Percentiles rank a stretch among this genome's conserved stretches.
Conservation (phyloP, 352 stramenopile species). For the Sclerospora graminicola region DNA sequence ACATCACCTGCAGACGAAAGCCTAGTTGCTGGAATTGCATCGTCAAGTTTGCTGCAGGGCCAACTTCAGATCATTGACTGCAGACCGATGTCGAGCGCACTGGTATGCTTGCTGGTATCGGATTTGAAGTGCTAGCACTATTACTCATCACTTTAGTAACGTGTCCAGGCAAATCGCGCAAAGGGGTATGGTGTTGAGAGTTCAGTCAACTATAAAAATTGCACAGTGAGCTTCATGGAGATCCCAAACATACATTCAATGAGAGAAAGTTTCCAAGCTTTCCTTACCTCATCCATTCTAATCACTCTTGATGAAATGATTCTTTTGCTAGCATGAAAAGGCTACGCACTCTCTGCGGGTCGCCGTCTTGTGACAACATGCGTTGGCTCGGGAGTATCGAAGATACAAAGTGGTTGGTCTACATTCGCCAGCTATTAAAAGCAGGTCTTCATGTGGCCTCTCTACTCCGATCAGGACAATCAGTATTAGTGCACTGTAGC, state of each 20-base stretch:
- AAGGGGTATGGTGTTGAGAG: constrained; percentile 94
- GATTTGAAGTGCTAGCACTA: too few species aligned
- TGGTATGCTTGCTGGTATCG: constrained; percentile 22
- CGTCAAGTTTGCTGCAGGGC: constrained; percentile 53
- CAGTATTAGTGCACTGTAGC: constrained; percentile 75
- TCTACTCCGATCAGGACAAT: constrained; percentile 84
- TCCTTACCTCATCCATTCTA: too few species aligned
- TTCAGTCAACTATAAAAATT: constrained; percentile 92
- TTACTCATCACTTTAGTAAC: too few species aligned
- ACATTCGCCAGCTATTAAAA: constrained; percentile 91
- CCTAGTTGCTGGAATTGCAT: constrained; percentile 53
- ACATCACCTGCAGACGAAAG: constrained; percentile 62
- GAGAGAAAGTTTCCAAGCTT: constrained; percentile 91
- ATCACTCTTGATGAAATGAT: too few species aligned
- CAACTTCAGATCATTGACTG: constrained; percentile 78
- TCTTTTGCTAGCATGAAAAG: constrained; percentile 78
- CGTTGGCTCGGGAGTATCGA: constrained; percentile 89
- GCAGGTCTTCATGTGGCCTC: constrained; percentile 86
- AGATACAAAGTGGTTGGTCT: constrained; percentile 95
- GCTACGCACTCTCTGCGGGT: constrained; percentile 59
- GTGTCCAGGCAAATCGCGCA: constrained; percentile 54
- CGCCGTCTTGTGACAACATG: constrained; percentile 85
- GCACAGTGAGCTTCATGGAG: constrained; percentile 94
- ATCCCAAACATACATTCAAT: constrained; percentile 99
- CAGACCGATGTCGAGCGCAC: constrained; percentile 65